Evolutionary conservation across 2,329 filamentous ascomycete species (phyloP), one percentile per base, ranked within the genome.

Genomic region (Trichoderma atroviride): DNA sequence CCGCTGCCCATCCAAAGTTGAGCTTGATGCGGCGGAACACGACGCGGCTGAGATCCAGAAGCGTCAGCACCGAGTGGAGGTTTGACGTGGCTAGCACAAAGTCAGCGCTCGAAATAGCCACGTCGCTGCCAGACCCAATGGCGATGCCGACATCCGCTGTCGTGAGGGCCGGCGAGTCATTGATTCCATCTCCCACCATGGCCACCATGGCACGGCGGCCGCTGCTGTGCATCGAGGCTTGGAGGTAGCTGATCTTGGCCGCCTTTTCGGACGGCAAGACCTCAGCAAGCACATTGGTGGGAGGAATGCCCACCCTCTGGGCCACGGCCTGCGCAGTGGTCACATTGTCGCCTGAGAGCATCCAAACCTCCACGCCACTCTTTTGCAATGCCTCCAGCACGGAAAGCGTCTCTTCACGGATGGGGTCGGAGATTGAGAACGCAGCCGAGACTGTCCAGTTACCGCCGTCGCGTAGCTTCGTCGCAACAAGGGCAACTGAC

Each of bases 321-420:
- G 92, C 94, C 3, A 97, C 92, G 0, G 93, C 93, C 24, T 86
- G 84, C 2, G 94, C 94, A 0, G 94, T 97, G n/a, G 84, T 89
- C n/a, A 84, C 82, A 76, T 97, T 97, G 82, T 97, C 94, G 35
- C 94, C 94, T 0, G 93, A 96, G 47, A 97, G 89, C 93, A 97
- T 96, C 89, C 91, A 97, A 4, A 97, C 91, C 37, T 89, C 87
- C 58, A 92, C 89, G 24, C 91, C 89, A 19, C 87, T 86, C 5
- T 85, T 79, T 55, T 87, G 86, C 0, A 97, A 87, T 1, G 89
- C 84, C 7, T 81, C 79, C 69, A 97, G 86, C 22, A 95, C 88
- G 9, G 82, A 76, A 1, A 81, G 79, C 0, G 93, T 89, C 79
- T 96, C 92, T 0, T 88, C 86, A 2, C 94, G 91, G 72, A 97